A percentile compares a stretch with the other conserved stretches of the same genome.
These are phyloP conservation scores for Malassezia pachydermatis DNA, from an alignment of 1,284 basidiomycete species.

Conservation along the genomic window DNA sequence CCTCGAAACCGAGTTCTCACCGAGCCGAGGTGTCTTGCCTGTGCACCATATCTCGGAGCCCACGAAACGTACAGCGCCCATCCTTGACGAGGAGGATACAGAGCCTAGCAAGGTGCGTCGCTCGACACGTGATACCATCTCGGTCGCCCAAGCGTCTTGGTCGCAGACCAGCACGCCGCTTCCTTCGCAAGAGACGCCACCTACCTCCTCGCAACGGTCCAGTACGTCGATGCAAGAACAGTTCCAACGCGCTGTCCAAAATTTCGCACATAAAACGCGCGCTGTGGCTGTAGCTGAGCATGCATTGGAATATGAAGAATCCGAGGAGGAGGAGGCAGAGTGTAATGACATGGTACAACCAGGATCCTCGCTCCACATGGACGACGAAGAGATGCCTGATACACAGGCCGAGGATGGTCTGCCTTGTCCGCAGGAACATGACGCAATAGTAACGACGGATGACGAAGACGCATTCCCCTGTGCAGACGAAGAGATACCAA, in stretches of 20 bases:
- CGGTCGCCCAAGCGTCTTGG: background rate
- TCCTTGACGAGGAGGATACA: background rate
- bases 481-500: too few relatives aligned
- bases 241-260: conserved; percentile 13
- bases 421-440: background rate
- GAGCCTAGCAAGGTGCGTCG: background rate
- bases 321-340: background rate
- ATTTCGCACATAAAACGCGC: conserved; percentile 2
- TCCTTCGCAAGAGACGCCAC: too few relatives aligned
- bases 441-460: background rate
- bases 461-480: background rate
- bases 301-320: conserved; percentile 4
- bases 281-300: background rate
- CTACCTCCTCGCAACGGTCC: too few relatives aligned
- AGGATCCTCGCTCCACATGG: too few relatives aligned
- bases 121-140: background rate
- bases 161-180: background rate
- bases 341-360: too few relatives aligned
- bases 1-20: conserved; percentile 59
- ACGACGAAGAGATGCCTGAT: too few relatives aligned
- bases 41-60: conserved; percentile 16
- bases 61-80: background rate
- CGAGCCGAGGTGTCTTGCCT: conserved; percentile 59
- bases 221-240: conserved; percentile 4
- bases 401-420: background rate